Percentiles rank a stretch among this genome's conserved stretches.
Evolutionary conservation across 495 filamentous ascomycete genomes (phyloP).

Genomic region (Neurospora hispaniola): DNA sequence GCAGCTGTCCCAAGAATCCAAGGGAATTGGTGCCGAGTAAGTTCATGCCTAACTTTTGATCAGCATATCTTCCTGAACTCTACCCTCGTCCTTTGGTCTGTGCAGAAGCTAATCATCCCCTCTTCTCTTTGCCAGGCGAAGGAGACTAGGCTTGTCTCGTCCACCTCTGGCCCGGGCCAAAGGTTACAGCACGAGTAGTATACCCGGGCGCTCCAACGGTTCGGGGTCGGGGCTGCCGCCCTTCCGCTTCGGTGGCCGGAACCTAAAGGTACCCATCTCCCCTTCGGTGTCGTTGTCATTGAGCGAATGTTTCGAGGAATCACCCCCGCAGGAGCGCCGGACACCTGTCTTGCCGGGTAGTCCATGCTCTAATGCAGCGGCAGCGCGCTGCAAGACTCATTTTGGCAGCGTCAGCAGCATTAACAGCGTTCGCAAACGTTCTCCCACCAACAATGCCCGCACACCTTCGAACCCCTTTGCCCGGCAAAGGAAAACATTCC

Average conservation of each 20-base stretch:
- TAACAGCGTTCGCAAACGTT: conserved; percentile 50
- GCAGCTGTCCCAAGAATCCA: conserved; percentile 44
- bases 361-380: conserved; percentile 38
- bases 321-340: conserved; percentile 61
- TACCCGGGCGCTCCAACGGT: conserved; percentile 30
- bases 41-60: conserved; percentile 16
- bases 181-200: conserved; percentile 40
- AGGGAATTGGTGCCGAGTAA: conserved; percentile 38
- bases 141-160: conserved; percentile 46
- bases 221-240: conserved; percentile 56
- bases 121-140: conserved; percentile 35
- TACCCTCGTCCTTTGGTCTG: not conserved
- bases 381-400: conserved; percentile 51
- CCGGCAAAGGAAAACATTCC: conserved; percentile 77
- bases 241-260: conserved; percentile 64
- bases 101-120: not conserved
- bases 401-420: conserved; percentile 36
- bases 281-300: conserved; percentile 52
- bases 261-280: conserved; percentile 16
- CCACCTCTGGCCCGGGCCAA: conserved; percentile 53
- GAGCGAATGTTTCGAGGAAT: conserved; percentile 68
- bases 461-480: conserved; percentile 60
- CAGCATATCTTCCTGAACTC: not conserved
- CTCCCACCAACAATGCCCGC: conserved; percentile 59
- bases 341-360: conserved; percentile 28